A percentile compares a stretch with the other conserved stretches of the same genome.
Conservation (phyloP, 1,284 basidiomycete genomes). For the Gymnopus androsaceus region DNA sequence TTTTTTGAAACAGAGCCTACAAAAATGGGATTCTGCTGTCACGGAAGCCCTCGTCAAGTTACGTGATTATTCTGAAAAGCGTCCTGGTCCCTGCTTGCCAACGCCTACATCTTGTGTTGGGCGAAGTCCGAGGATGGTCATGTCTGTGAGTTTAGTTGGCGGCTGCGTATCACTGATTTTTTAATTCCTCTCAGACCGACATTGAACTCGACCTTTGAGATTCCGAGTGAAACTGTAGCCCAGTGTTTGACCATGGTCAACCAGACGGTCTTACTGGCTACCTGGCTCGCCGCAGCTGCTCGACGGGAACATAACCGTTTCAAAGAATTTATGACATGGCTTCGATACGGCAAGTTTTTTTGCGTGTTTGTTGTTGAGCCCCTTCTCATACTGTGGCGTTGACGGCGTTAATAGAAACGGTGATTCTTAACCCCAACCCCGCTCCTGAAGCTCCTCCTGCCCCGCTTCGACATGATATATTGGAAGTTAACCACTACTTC, state of each 20-base stretch:
- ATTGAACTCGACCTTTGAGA: conserved; percentile 52
- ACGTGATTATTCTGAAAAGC: conserved; percentile 71
- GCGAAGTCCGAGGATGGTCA: conserved; percentile 78
- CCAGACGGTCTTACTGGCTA: conserved; percentile 60
- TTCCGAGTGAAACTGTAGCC: conserved; percentile 51
- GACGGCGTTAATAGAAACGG: conserved; percentile 33
- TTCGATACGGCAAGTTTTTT: conserved; percentile 60
- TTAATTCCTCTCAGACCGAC: conserved; percentile 37
- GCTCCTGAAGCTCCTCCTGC: conserved; percentile 43
- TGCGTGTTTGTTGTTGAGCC: background rate
- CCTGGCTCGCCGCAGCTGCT: conserved; percentile 67
- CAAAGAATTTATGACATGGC: conserved; percentile 77
- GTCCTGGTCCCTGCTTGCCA: conserved; percentile 73
- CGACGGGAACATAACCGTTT: conserved; percentile 70
- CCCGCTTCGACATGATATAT: conserved; percentile 66
- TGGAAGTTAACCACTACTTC: conserved; percentile 80
- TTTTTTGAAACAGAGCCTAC: conserved; percentile 54
- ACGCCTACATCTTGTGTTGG: conserved; percentile 69
- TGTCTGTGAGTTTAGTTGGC: conserved; percentile 52
- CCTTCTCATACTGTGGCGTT: background rate
- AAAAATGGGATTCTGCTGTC: conserved; percentile 78
- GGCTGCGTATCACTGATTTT: background rate
- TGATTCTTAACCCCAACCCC: conserved; percentile 45
- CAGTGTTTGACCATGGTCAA: conserved; percentile 52
- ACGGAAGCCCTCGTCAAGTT: conserved; percentile 68